Evolutionary conservation across 345 rosid species (phyloP).

Genomic region (Boechera stricta): DNA sequence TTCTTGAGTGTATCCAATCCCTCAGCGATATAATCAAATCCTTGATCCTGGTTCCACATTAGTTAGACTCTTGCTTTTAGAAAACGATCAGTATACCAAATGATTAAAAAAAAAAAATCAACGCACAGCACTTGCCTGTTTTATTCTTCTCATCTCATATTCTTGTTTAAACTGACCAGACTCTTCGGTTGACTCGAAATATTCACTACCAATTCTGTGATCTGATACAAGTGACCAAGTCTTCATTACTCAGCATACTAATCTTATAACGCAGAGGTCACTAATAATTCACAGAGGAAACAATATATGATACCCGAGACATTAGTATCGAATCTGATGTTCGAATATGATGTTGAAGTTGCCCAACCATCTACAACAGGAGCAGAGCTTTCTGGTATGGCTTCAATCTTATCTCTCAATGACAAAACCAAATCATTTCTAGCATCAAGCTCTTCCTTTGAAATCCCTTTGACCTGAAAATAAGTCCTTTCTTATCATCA

Average conservation of each 20-base stretch:
- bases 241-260: background rate
- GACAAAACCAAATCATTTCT: conserved; percentile 83
- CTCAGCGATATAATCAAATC: conserved; percentile 79
- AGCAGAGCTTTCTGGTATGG: conserved; percentile 79
- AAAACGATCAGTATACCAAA: background rate
- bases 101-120: background rate
- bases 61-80: background rate
- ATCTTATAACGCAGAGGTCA: background rate
- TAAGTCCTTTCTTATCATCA: background rate
- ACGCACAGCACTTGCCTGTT: conserved; percentile 60
- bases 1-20: conserved; percentile 88
- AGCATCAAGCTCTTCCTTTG: conserved; percentile 75
- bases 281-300: background rate
- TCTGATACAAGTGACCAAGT: conserved; percentile 33
- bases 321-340: conserved; percentile 28
- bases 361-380: conserved; percentile 59
- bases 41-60: conserved; percentile 74
- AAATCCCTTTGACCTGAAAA: conserved; percentile 75
- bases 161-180: conserved; percentile 81
- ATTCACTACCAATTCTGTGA: conserved; percentile 64
- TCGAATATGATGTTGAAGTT: conserved; percentile 53
- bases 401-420: conserved; percentile 81
- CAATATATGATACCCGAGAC: background rate
- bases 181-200: conserved; percentile 68
- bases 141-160: conserved; percentile 76